phyloP scores from a whole-genome alignment of 148 eudicot species.

The Mesembryanthemum crystallinum region DNA sequence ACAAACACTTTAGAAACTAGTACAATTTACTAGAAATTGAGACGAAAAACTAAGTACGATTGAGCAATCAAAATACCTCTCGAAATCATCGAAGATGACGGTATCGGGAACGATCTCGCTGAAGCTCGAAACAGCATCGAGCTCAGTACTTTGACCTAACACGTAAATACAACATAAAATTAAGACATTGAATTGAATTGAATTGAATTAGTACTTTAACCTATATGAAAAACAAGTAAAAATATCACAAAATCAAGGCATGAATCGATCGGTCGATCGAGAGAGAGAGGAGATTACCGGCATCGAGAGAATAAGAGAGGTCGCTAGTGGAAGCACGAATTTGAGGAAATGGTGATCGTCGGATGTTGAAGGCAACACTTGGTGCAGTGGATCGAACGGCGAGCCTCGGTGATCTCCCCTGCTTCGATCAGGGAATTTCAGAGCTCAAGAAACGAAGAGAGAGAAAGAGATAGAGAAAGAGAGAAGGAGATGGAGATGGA shows the following conservation, averaged over 20 bases:
- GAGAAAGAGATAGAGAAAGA: conserved; percentile 5
- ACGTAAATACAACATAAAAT: background rate
- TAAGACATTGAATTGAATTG: too few relatives aligned
- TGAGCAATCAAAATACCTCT: conserved; percentile 42
- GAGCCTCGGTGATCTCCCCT: conserved; percentile 39
- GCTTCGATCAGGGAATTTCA: conserved; percentile 12
- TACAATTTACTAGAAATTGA: background rate
- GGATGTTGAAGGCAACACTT: conserved; percentile 33
- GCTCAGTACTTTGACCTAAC: conserved; percentile 60
- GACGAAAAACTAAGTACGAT: background rate
- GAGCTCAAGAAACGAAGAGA: background rate
- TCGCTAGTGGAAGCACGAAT: conserved; percentile 53
- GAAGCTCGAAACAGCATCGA: conserved; percentile 68
- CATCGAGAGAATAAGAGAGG: conserved; percentile 50
- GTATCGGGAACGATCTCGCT: conserved; percentile 98
- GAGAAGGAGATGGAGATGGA: conserved; percentile 31
- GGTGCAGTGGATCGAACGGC: conserved; percentile 34
- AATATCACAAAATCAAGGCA: background rate
- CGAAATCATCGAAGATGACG: conserved; percentile 89
- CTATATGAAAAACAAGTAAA: too few relatives aligned
- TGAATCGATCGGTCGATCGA: background rate
- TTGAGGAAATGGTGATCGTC: conserved; percentile 37
- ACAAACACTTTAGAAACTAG: background rate
- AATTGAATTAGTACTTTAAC: too few relatives aligned
- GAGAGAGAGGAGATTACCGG: conserved; percentile 35